Base-by-base conservation (phyloP, 129 eudicot genomes). In the Artemisia annua region DNA sequence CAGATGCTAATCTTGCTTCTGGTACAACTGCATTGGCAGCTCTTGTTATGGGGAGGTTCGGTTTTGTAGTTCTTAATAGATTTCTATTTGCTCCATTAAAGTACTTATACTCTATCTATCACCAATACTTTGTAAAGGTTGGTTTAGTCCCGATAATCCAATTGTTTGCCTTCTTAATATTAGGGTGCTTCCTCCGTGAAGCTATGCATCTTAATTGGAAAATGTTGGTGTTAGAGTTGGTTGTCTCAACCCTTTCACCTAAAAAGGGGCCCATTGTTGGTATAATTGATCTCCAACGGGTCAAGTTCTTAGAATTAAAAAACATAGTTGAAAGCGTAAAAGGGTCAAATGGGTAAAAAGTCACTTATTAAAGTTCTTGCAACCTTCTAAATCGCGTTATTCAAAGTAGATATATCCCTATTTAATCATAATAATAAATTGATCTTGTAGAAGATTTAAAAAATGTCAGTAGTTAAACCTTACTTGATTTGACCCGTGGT, bases 11-110 rank as follows among this genome's bases (percentile, higher is more conserved):
- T 48, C 99, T 94, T 78, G 93, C 93, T 76, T 94, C 99, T 77
- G 97, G 99, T 82, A 94, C 99, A 61, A 90, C 97, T 70, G 97
- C 99, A 63, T 81, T 90, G 88, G 86, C 94, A 30, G 96, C 96
- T 77, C 84, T 94, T 77, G 91, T 94, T 79, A 57, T 90, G 70
- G 97, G 97, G 44, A 88, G 99, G 99, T 94, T 67, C 39, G 89
- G 6, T 78, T 17, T 30, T 70, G 15, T 55, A 66, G 3, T 60
- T 67, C 15, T 24, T 35, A 10, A 15, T 19, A 64, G 16, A 19
- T 74, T 63, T 56, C 62, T 64, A 17, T 7, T 57, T 75, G 20
- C 24, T 53, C 2, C n/a, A 44, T 26, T 56, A 43, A 54, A 44
- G 15, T 0, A 7, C 68, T 48, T 50, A 11, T 22, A 28, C 8